Conservation (phyloP, 768 basidiomycete species). For the Dentipellis fragilis region DNA sequence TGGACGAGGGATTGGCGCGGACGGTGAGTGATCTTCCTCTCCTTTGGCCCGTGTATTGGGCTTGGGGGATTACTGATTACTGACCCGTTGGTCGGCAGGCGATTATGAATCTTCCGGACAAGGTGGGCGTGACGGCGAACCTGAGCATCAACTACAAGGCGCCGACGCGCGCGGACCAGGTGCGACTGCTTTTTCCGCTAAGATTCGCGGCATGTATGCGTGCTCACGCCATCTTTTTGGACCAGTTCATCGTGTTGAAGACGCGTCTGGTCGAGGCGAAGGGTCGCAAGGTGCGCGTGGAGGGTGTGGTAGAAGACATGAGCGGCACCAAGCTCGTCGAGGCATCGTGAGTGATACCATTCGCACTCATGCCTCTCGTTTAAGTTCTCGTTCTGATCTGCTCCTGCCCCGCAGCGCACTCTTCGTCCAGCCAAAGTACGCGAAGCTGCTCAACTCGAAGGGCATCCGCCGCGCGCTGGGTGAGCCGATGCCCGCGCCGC, state of each 20-base stretch:
- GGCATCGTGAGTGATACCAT: slow-evolving; percentile 48
- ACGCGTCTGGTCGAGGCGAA: slow-evolving; percentile 54
- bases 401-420: slow-evolving; percentile 40
- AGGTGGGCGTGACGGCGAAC: slow-evolving; percentile 88
- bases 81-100: no score
- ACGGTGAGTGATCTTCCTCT: slow-evolving; percentile 41
- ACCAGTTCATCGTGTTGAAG: slow-evolving; percentile 75
- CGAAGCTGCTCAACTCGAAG: slow-evolving; percentile 57
- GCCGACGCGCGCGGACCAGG: slow-evolving; percentile 86
- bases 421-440: slow-evolving; percentile 87
- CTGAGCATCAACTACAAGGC: slow-evolving; percentile 75
- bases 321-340: slow-evolving; percentile 78
- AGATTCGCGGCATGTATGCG: not conserved
- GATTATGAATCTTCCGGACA: slow-evolving; percentile 73
- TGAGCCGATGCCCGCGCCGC: slow-evolving; percentile 17
- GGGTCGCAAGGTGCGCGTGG: slow-evolving; percentile 71
- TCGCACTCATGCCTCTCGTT: not conserved
- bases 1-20: slow-evolving; percentile 79
- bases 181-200: slow-evolving; percentile 15
- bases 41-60: not conserved
- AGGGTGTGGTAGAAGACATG: slow-evolving; percentile 65
- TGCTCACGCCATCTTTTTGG: not conserved
- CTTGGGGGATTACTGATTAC: not conserved
- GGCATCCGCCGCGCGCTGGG: slow-evolving; percentile 60
- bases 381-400: not conserved